Evolutionary conservation across 2,329 filamentous ascomycete species (phyloP), one percentile per base, ranked within the genome.

Genomic region (Talaromyces piceae): DNA sequence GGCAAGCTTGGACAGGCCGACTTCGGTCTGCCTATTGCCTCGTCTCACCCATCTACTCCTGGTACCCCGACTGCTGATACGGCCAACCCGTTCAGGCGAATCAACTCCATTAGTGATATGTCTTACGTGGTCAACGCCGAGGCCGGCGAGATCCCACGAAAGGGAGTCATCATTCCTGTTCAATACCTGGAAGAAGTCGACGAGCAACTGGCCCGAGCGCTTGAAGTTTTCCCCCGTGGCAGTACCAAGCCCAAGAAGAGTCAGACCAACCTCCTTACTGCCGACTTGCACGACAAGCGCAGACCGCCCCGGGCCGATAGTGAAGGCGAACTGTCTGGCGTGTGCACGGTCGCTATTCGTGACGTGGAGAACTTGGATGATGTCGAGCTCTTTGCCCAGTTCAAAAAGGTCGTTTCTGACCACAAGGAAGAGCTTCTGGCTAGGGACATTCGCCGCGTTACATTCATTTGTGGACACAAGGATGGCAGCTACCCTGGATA

Each of bases 91-190:
- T 87, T 91, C 70, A 88, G 89, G 74, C 84, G 91, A 61, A 86
- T 97, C 63, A 84, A 87, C 74, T 97, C 93, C 49, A 93, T 98
- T 70, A 95, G 90, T 69, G 93, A 98, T 66, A 88, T 98, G 86
- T 88, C 89, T 13, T 95, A 95, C 69, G 75, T 96, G 55, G 78
- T 82, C 54, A 82, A 82, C 58, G 85, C 86, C 66, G 80, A 82
- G 49, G 59, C 58, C 18, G 77, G 83, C 37, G 91, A 96, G 71
- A 87, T 88, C 28, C 82, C 80, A 26, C 83, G 93, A 63, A 94
- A 93, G 76, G 93, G 93, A 80, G 89, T 95, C 50, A 93, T 98
- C 57, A 83, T 96, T 43, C 91, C 93, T 27, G 90, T 94, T 62
- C 86, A 85, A 63, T 98, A 95, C 72, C 76, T 98, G 39, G 93